These are phyloP conservation scores for Colletotrichum aenigma DNA, from an alignment of 2,329 filamentous ascomycete species.

Conservation along the genomic window DNA sequence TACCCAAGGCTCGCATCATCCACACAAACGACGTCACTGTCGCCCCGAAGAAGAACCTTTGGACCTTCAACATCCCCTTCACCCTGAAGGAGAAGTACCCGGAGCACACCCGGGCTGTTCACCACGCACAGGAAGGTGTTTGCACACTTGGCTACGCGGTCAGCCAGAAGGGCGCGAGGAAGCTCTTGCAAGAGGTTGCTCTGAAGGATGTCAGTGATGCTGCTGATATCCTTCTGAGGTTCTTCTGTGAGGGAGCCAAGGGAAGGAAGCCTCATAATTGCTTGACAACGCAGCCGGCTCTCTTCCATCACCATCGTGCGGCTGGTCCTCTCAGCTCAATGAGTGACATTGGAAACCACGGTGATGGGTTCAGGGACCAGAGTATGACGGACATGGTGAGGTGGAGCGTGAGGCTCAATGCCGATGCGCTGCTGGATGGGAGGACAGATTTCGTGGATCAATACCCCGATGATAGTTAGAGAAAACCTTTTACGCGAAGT, in stretches of 20 bases:
- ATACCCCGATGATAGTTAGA: slow-evolving; percentile 28
- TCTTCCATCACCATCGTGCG: slow-evolving; percentile 51
- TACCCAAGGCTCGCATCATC: slow-evolving; percentile 35
- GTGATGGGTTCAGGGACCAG: slow-evolving; percentile 30
- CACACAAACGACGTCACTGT: slow-evolving; percentile 38
- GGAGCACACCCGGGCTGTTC: slow-evolving; percentile 47
- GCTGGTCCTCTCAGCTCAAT: slow-evolving; percentile 35
- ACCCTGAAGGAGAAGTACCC: slow-evolving; percentile 38
- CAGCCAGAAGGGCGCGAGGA: slow-evolving; percentile 45
- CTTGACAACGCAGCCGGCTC: slow-evolving; percentile 42
- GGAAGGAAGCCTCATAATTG: slow-evolving; percentile 39
- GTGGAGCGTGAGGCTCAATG: slow-evolving; percentile 45
- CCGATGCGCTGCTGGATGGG: slow-evolving; percentile 39
- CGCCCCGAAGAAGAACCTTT: slow-evolving; percentile 34
- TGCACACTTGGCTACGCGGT: slow-evolving; percentile 51
- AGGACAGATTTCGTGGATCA: slow-evolving; percentile 31
- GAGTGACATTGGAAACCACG: slow-evolving; percentile 42
- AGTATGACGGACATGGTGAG: slow-evolving; percentile 38
- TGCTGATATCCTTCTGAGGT: slow-evolving; percentile 49
- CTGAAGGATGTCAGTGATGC: slow-evolving; percentile 41
- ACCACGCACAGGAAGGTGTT: slow-evolving; percentile 41
- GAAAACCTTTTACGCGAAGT: too few relatives aligned
- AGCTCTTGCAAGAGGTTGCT: slow-evolving; percentile 46
- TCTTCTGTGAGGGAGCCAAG: slow-evolving; percentile 46
- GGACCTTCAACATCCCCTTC: slow-evolving; percentile 37